Evolutionary conservation across 2,329 filamentous ascomycete species (phyloP).

Genomic region (Didymella exigua): DNA sequence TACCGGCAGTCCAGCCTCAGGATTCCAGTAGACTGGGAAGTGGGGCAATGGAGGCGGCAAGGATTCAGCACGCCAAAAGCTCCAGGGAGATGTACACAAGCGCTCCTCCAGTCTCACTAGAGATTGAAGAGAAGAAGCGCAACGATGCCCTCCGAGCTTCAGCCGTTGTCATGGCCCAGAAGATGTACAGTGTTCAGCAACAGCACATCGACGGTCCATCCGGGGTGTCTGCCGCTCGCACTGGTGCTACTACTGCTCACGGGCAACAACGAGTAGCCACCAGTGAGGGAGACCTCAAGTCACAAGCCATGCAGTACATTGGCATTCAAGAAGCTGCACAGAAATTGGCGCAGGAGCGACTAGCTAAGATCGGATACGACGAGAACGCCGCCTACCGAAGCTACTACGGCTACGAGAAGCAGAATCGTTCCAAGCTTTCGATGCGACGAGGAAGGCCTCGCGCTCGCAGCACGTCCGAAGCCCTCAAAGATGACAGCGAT

Average conservation of each 20-base stretch:
- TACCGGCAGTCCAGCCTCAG: constrained; percentile 4
- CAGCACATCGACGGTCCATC: constrained; percentile 59
- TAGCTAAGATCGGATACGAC: constrained; percentile 79
- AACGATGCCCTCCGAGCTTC: constrained; percentile 78
- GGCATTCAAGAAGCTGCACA: constrained; percentile 86
- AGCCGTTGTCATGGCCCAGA: constrained; percentile 85
- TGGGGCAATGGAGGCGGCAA: constrained; percentile 64
- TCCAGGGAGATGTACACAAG: constrained; percentile 78
- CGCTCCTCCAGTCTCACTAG: constrained; percentile 71
- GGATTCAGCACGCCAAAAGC: constrained; percentile 69
- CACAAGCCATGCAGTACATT: constrained; percentile 58
- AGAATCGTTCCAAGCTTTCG: constrained; percentile 57
- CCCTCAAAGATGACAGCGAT: constrained; percentile 34
- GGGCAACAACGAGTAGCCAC: constrained; percentile 33
- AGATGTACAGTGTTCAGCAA: constrained; percentile 78
- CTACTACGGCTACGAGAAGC: constrained; percentile 71
- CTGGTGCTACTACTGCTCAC: constrained; percentile 43
- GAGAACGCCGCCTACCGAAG: constrained; percentile 70
- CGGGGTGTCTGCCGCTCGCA: constrained; percentile 36
- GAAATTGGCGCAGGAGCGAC: constrained; percentile 79
- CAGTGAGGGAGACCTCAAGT: constrained; percentile 56
- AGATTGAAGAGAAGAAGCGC: constrained; percentile 74
- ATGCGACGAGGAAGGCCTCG: constrained; percentile 61
- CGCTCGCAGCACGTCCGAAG: constrained; percentile 68
- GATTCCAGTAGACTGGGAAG: constrained; percentile 51